Conservation (phyloP, 495 filamentous ascomycete species). For the Glutinoglossum americanum region DNA sequence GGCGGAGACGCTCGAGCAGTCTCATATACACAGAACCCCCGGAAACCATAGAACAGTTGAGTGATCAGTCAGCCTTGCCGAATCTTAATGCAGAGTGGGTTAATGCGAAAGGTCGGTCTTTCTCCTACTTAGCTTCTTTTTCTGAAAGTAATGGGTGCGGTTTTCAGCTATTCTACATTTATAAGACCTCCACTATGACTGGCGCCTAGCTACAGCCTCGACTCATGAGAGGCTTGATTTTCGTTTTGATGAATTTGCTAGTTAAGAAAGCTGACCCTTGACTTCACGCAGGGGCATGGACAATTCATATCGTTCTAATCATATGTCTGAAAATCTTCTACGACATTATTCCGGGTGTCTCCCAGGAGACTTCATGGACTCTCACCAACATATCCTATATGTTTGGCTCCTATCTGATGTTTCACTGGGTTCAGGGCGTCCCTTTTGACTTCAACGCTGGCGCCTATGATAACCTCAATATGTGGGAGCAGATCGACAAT, state of each 20-base stretch:
- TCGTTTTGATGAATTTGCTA: neutral
- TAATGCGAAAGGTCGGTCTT: constrained; percentile 75
- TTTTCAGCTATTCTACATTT: neutral
- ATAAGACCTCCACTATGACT: too few relatives aligned
- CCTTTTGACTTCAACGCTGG: constrained; percentile 99
- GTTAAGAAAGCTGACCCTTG: neutral
- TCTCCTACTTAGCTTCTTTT: neutral
- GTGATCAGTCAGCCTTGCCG: constrained; percentile 80
- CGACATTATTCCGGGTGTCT: constrained; percentile 83
- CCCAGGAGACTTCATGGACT: constrained; percentile 95
- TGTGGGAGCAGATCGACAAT: constrained; percentile 99
- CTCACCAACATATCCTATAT: constrained; percentile 98
- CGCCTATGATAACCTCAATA: constrained; percentile 96
- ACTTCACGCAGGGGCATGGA: constrained; percentile 62
- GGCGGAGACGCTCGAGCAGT: constrained; percentile 9
- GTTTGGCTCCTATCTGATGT: constrained; percentile 97
- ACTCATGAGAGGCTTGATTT: neutral
- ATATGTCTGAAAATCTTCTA: constrained; percentile 78
- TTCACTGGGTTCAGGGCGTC: constrained; percentile 93
- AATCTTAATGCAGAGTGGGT: constrained; percentile 98
- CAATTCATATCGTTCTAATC: constrained; percentile 87
- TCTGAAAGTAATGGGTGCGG: neutral
- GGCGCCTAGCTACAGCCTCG: neutral
- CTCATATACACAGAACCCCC: constrained; percentile 7
- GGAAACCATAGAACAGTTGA: constrained; percentile 32